Conservation (phyloP, 108 stramenopile species). For the Nitzschia inconspicua region DNA sequence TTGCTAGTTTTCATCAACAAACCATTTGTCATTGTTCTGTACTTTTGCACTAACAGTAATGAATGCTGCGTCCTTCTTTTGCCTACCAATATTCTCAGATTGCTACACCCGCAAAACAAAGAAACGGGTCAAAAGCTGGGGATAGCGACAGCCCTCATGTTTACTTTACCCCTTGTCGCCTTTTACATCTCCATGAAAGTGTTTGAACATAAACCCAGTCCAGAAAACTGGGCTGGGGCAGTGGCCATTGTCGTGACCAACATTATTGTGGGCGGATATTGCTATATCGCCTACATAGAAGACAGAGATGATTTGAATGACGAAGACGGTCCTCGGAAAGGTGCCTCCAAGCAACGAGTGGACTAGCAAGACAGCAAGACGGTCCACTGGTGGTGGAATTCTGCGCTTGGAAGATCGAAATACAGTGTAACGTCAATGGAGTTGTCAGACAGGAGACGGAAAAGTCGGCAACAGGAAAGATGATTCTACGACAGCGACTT, state of each 20-base stretch:
- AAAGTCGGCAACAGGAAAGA: too few relatives aligned
- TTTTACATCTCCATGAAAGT: conserved; percentile 32
- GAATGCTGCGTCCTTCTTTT: not conserved
- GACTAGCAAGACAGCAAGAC: too few relatives aligned
- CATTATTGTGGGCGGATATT: conserved; percentile 46
- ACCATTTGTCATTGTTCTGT: not conserved
- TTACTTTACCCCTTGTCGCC: conserved; percentile 45
- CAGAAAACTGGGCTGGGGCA: conserved; percentile 51
- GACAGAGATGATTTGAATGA: conserved; percentile 34
- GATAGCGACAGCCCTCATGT: conserved; percentile 51
- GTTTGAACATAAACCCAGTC: conserved; percentile 37
- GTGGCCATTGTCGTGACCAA: conserved; percentile 52
- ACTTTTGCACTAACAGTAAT: not conserved
- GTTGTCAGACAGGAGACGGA: too few relatives aligned
- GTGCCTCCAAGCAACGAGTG: conserved; percentile 43
- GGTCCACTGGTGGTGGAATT: too few relatives aligned
- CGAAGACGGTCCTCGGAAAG: conserved; percentile 35
- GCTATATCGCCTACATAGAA: conserved; percentile 43
- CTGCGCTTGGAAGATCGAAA: too few relatives aligned
- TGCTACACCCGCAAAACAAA: conserved; percentile 45
- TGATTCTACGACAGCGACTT: too few relatives aligned
- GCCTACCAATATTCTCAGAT: conserved; percentile 15
- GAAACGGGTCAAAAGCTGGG: conserved; percentile 51
- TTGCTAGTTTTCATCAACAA: too few relatives aligned
- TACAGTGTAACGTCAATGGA: too few relatives aligned